Percentiles rank a stretch among this genome's conserved stretches.
Evolutionary conservation across 345 rosid genomes (phyloP).

Genomic region (Citrus inodora): DNA sequence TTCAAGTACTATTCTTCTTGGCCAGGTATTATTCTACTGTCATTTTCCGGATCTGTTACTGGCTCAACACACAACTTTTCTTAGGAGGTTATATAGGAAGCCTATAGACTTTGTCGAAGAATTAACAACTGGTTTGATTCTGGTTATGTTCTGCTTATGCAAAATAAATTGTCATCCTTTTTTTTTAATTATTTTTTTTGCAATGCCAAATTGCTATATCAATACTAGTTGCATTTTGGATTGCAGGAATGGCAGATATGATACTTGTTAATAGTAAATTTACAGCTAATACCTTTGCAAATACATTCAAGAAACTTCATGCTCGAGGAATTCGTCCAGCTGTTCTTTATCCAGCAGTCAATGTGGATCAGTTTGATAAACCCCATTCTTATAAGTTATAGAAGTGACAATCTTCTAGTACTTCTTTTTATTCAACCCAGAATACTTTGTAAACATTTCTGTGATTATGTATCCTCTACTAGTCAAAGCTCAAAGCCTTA

Average conservation of each 20-base stretch:
- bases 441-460: not conserved
- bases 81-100: constrained; percentile 74
- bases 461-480: not conserved
- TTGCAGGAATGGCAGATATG: constrained; percentile 84
- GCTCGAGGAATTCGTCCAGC: constrained; percentile 64
- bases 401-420: constrained; percentile 19
- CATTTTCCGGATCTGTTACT: constrained; percentile 87
- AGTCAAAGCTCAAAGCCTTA: not conserved
- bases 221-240: constrained; percentile 9
- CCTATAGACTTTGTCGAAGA: constrained; percentile 86
- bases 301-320: constrained; percentile 77
- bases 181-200: not conserved
- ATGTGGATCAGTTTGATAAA: constrained; percentile 65
- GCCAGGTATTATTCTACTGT: constrained; percentile 86
- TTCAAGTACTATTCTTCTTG: constrained; percentile 2
- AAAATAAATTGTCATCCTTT: not conserved
- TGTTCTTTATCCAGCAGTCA: constrained; percentile 90
- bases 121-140: constrained; percentile 63
- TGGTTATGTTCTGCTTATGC: not conserved
- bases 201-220: not conserved
- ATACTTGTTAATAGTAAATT: constrained; percentile 85
- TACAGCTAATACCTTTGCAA: constrained; percentile 80
- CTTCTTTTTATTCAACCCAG: constrained; percentile 1
- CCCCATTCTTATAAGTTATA: constrained; percentile 56
- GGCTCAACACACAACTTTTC: constrained; percentile 76